These are phyloP conservation scores for Leccinum griseonigrum DNA, from an alignment of 1,284 basidiomycete species.

Conservation along the genomic window DNA sequence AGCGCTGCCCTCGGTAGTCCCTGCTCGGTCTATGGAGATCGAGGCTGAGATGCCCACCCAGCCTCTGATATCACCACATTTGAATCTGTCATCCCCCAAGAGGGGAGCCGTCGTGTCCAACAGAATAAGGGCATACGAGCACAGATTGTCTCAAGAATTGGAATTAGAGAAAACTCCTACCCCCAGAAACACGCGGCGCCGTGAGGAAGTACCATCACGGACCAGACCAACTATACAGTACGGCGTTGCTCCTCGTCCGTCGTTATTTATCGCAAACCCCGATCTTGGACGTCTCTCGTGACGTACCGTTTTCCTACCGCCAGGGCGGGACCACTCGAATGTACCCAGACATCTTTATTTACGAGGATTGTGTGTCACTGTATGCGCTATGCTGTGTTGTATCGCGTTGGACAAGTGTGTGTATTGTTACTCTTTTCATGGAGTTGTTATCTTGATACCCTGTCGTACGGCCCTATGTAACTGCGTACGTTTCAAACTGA, in stretches of 20 bases:
- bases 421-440: not conserved
- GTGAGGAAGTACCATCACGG: slow-evolving; percentile 30
- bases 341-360: slow-evolving; percentile 1
- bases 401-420: slow-evolving; percentile 7
- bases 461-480: not conserved
- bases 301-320: slow-evolving; percentile 2
- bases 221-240: slow-evolving; percentile 37
- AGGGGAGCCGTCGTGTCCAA: slow-evolving; percentile 28
- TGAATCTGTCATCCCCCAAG: not conserved
- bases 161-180: slow-evolving; percentile 11
- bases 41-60: slow-evolving; percentile 2
- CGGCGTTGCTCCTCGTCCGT: slow-evolving; percentile 44
- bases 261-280: slow-evolving; percentile 52
- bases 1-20: not conserved
- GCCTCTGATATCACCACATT: not conserved
- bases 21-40: not conserved
- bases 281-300: slow-evolving; percentile 30
- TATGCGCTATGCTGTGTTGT: slow-evolving; percentile 10
- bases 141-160: slow-evolving; percentile 34
- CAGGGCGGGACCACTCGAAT: not conserved
- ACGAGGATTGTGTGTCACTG: slow-evolving; percentile 1
- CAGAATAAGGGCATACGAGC: slow-evolving; percentile 42
- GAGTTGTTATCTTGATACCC: slow-evolving; percentile 11
- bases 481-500: not conserved
- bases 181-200: slow-evolving; percentile 32